Base-by-base conservation (phyloP, 495 filamentous ascomycete species). In the Neurospora sp. region DNA sequence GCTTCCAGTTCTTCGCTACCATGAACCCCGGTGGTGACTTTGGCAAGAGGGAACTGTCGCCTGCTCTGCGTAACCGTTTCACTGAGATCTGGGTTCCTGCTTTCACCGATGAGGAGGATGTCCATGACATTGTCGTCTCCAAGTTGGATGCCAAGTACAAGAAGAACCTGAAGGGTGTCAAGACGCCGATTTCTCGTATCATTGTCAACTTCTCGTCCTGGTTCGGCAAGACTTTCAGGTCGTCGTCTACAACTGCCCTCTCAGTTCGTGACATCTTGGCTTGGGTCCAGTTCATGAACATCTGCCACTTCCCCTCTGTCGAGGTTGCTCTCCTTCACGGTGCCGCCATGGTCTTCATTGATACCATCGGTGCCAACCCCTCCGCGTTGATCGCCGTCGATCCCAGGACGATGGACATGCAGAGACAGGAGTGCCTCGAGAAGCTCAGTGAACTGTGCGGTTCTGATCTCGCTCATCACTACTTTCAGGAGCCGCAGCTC, bases 1-100 rank as follows among this genome's bases (percentile, higher is more conserved):
- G 92, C 1, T 99, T 98, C 82, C 95, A 98, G 78, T 97, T 98
- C 78, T 84, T 98, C 68, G 95, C 96, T 18, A 99, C 96, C 3
- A 99, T 99, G 96, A 99, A 99, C 75, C 96, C 96, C 10, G 96
- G 96, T 44, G 96, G 96, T 71, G 96, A 99, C 77, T 98, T 97
- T 79, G 96, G 96, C 71, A 99, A 99, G 79, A 91, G 92, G 75
- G 96, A 99, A 80, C 89, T 99, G 66, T 98, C 96, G 3, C 94
- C 95, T 6, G 96, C 96, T 35, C 85, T 99, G 70, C 88, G 96
- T 35, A 98, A 99, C 79, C 91, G 96, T 48, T 98, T 99, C 83
- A 99, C 96, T 0, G 96, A 99, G 79, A 97, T 99, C 27, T 99
- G 96, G 96, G 96, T 97, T 0, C 94, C 96, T 4, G 85, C 94